Conservation (phyloP, 192 early-diverging fungal genomes). For the Geranomyces michiganensis region DNA sequence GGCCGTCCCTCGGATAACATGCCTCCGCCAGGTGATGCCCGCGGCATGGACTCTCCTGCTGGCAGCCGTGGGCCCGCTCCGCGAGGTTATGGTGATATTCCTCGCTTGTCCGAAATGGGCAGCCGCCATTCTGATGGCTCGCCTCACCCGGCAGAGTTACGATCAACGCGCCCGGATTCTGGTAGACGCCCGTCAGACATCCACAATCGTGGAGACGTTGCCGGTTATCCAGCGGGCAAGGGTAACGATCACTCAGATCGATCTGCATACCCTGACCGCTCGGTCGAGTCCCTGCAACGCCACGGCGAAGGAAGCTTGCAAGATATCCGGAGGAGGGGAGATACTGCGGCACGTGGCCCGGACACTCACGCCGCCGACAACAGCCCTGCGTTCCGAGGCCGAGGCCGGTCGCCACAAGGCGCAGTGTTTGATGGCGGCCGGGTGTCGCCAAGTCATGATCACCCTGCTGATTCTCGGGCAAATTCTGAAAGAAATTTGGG, state of each 20-base stretch:
- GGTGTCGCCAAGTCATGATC: background rate
- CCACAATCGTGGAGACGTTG: background rate
- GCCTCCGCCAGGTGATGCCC: background rate
- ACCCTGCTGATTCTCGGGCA: background rate
- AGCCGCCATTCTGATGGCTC: background rate
- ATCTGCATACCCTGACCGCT: constrained; percentile 2
- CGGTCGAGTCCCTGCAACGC: background rate
- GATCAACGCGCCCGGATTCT: background rate
- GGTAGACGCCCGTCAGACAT: background rate
- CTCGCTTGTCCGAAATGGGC: background rate
- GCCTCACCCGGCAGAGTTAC: constrained; percentile 2
- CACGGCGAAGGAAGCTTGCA: background rate
- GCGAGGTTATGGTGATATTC: background rate
- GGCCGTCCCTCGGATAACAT: background rate
- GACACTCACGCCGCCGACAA: background rate
- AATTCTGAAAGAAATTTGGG: background rate
- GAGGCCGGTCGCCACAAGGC: too few relatives aligned
- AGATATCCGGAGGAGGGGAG: background rate
- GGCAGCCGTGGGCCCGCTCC: background rate
- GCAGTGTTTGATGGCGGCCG: too few relatives aligned
- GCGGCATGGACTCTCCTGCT: background rate
- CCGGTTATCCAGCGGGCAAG: background rate
- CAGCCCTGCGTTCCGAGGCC: too few relatives aligned
- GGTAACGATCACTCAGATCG: background rate
- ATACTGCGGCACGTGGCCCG: background rate